phyloP scores from a whole-genome alignment of 192 early-diverging fungal species.

The Powellomyces hirtus region DNA sequence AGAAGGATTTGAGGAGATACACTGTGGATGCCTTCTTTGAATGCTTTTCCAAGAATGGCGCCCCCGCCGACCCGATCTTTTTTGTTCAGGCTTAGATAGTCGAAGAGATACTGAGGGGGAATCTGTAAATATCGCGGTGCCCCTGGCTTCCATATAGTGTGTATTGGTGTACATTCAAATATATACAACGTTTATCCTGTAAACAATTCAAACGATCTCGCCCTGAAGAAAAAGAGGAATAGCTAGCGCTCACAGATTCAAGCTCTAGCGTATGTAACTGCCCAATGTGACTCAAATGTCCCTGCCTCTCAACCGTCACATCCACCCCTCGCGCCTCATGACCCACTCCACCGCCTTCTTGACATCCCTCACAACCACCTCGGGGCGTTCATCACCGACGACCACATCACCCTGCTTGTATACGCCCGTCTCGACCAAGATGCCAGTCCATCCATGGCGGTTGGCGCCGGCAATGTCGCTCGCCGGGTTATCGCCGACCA shows the following conservation, averaged over 20 bases:
- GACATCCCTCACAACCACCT: constrained; percentile 2
- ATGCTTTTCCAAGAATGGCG: constrained; percentile 1
- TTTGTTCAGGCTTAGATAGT: too few relatives aligned
- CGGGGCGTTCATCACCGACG: not conserved
- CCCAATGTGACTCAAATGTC: too few relatives aligned
- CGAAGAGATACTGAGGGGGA: too few relatives aligned
- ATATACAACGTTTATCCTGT: too few relatives aligned
- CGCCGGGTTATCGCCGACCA: constrained; percentile 24
- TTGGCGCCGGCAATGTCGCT: constrained; percentile 19
- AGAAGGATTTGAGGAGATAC: constrained; percentile 18
- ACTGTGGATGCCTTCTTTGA: constrained; percentile 17
- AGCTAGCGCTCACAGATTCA: too few relatives aligned
- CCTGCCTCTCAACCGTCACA: too few relatives aligned
- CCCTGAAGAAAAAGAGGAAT: too few relatives aligned
- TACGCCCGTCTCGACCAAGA: constrained; percentile 17
- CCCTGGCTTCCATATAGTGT: too few relatives aligned
- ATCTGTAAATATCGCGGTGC: too few relatives aligned
- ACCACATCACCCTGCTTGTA: constrained; percentile 1
- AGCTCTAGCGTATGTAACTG: too few relatives aligned
- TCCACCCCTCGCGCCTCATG: constrained; percentile 3
- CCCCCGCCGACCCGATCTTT: not conserved
- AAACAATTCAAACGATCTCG: too few relatives aligned
- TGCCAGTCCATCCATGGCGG: constrained; percentile 12
- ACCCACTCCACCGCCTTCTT: constrained; percentile 15
- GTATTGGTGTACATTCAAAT: too few relatives aligned